These are phyloP conservation scores for Geotrichum carabidarum DNA, from an alignment of 1,139 yeast species.

Conservation along the genomic window DNA sequence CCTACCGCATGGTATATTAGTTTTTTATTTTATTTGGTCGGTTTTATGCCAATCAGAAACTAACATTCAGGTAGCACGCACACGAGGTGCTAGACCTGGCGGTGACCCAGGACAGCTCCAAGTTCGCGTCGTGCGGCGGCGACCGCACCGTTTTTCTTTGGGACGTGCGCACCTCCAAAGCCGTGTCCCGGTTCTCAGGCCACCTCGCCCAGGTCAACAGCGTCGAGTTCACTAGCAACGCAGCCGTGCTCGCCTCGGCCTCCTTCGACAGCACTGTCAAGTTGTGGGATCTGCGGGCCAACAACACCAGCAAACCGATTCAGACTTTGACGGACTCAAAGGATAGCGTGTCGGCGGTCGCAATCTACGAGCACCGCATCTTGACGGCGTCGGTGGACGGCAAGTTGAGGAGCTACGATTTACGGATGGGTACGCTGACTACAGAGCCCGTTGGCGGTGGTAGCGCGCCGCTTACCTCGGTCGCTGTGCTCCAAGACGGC, in stretches of 20 bases:
- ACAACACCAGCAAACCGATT: conserved; percentile 28
- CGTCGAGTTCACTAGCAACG: conserved; percentile 27
- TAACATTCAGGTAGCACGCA: conserved; percentile 26
- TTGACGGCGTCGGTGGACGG: conserved; percentile 40
- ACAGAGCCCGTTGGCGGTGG: conserved; percentile 30
- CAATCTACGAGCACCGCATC: conserved; percentile 26
- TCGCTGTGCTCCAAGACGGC: conserved; percentile 24
- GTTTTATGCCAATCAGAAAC: neutral
- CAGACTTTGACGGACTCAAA: conserved; percentile 36
- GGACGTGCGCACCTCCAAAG: conserved; percentile 35
- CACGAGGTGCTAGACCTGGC: conserved; percentile 36
- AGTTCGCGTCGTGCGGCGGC: conserved; percentile 39
- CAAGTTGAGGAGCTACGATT: conserved; percentile 34
- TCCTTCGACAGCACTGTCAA: conserved; percentile 37
- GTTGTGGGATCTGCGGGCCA: conserved; percentile 37
- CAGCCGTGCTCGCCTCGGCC: conserved; percentile 33
- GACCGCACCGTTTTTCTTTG: conserved; percentile 37
- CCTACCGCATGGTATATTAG: conserved; percentile 23
- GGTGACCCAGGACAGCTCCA: conserved; percentile 32
- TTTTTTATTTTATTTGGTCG: too few relatives aligned
- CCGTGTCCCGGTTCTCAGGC: conserved; percentile 31
- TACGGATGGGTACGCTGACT: conserved; percentile 33
- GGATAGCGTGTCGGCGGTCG: conserved; percentile 36
- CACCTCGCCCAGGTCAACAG: conserved; percentile 35
- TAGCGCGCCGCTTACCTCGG: conserved; percentile 31